These are phyloP conservation scores for Colletotrichum tanaceti DNA, from an alignment of 2,329 filamentous ascomycete genomes.

Conservation along the genomic window DNA sequence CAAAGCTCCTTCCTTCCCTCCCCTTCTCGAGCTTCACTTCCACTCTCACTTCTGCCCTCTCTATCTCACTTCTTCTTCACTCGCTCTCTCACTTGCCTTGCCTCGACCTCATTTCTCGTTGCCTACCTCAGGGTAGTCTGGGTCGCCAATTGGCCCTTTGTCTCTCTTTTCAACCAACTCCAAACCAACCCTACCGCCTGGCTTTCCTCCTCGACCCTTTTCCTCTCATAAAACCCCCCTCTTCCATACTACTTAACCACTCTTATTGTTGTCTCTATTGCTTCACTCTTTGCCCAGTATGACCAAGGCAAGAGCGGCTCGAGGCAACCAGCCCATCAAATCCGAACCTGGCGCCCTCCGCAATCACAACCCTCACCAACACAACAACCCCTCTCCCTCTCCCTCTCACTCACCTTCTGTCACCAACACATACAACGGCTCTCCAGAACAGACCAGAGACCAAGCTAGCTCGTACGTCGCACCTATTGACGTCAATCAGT, in stretches of 20 bases:
- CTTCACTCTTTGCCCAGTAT: conserved; percentile 19
- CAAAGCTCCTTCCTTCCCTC: conserved; percentile 27
- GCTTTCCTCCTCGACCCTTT: background rate
- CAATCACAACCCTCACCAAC: background rate
- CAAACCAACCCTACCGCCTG: too few species aligned
- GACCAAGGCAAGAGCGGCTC: conserved; percentile 30
- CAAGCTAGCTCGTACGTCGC: conserved; percentile 6
- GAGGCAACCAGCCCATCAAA: conserved; percentile 27
- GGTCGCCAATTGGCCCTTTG: conserved; percentile 3
- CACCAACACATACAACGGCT: conserved; percentile 25
- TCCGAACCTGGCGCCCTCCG: conserved; percentile 23
- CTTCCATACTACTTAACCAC: background rate
- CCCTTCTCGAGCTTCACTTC: conserved; percentile 15
- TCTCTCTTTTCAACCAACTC: background rate
- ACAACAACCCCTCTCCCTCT: background rate
- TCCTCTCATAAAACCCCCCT: background rate
- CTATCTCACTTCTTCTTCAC: conserved; percentile 1
- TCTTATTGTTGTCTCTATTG: conserved; percentile 3
- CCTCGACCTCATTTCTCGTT: background rate
- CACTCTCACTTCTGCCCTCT: conserved; percentile 3
- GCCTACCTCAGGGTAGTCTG: background rate
- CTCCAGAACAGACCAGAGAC: conserved; percentile 14
- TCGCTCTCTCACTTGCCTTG: background rate
- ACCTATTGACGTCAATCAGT: conserved; percentile 20
- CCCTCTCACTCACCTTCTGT: conserved; percentile 17